Base-by-base conservation (phyloP, 2,329 filamentous ascomycete genomes). In the Fusarium nygamai region DNA sequence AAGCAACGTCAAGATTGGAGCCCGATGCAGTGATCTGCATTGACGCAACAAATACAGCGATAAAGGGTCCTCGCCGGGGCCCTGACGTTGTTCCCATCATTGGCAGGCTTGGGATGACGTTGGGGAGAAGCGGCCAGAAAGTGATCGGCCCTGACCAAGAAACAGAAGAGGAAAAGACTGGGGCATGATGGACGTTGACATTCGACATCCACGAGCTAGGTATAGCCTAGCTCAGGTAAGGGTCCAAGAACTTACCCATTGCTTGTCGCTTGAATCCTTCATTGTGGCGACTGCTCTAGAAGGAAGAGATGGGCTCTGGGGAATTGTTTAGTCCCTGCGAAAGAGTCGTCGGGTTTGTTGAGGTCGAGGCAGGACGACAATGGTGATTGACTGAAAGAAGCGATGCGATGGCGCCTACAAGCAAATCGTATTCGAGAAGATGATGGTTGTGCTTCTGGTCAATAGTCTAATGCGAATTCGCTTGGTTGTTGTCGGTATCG, bases 181-280 rank as follows among this genome's bases (percentile, higher is more conserved):
- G 71, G 67, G 54, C 63, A 47, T 38, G 59, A 60, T 56, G 47
- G 61, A 56, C 57, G 67, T 67, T 31, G 54, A 72, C 16, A 36
- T 36, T 36, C 34, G 16, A 36, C 60, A 34, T 38, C 50, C 64
- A 69, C 39, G 58, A 67, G 46, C 48, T 38, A 69, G 46, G 46
- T 24, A 31, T 65, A 36, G 16, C 27, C 46, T 69, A 64, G 51
- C 67, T 64, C 65, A 64, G 46, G 46, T 64, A 69, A 53, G 65
- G 67, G 58, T 69, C 65, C 65, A 54, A 57, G 62, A 64, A 81
- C 84, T 78, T 81, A 88, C 86, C 86, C 86, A 88, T 73, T 86
- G 82, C 80, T 88, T 88, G 78, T 87, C 85, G 38, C 64, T 80
- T 77, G 65, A 79, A 76, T 74, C 72, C 34, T 67, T 72, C 75